Conservation (phyloP, 2,329 filamentous ascomycete species). For the Colletotrichum sp. region DNA sequence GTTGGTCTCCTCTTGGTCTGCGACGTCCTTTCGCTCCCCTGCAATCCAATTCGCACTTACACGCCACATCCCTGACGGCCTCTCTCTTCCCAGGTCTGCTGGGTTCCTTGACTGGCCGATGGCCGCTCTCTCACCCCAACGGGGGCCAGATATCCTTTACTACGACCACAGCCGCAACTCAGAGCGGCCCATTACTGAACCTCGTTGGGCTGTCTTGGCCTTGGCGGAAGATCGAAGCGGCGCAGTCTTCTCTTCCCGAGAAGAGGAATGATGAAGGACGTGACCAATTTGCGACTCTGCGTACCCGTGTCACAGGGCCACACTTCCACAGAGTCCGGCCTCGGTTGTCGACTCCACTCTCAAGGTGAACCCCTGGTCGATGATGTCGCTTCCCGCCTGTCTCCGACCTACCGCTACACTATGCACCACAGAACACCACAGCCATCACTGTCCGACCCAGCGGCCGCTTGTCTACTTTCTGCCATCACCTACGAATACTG, state of each 20-base stretch:
- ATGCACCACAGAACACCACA: neutral
- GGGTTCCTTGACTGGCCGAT: neutral
- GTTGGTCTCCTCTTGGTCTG: neutral
- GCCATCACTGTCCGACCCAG: neutral
- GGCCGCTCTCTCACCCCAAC: neutral
- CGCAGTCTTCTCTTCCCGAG: neutral
- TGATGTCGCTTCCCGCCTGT: slow-evolving; percentile 10
- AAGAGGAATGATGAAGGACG: neutral
- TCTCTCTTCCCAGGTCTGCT: neutral
- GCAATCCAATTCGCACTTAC: neutral
- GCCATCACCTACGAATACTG: neutral
- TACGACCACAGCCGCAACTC: neutral
- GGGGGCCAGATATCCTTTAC: neutral
- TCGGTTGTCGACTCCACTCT: slow-evolving; percentile 15
- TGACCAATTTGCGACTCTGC: neutral
- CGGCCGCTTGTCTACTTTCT: neutral
- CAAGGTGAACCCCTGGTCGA: slow-evolving; percentile 9
- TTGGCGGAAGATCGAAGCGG: slow-evolving; percentile 1
- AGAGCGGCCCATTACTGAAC: slow-evolving; percentile 4
- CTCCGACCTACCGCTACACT: neutral
- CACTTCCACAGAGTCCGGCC: neutral
- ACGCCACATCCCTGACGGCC: neutral
- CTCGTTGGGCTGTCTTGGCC: slow-evolving; percentile 7
- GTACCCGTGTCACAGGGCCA: neutral
- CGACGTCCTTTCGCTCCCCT: neutral